phyloP scores from a whole-genome alignment of 2,329 filamentous ascomycete species.

The Pseudogymnoascus sp. region DNA sequence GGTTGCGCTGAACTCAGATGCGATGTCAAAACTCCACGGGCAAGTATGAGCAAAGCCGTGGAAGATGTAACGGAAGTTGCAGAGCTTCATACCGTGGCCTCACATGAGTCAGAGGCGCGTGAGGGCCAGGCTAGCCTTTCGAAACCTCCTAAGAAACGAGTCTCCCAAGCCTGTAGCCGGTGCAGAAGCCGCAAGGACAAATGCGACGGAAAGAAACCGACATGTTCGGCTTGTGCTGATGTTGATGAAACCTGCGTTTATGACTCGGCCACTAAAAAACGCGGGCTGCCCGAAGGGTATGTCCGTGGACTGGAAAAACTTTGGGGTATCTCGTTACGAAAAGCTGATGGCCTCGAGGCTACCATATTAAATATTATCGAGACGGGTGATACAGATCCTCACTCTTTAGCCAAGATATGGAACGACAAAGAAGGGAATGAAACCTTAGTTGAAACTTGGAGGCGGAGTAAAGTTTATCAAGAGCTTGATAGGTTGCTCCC shows the following conservation, averaged over 20 bases:
- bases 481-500: constrained; percentile 29
- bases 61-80: constrained; percentile 2
- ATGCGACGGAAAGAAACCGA: constrained; percentile 54
- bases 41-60: constrained; percentile 7
- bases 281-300: constrained; percentile 74
- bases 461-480: constrained; percentile 28
- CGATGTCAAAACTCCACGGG: constrained; percentile 1
- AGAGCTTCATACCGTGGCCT: not conserved
- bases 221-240: constrained; percentile 55
- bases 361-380: constrained; percentile 41
- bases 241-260: constrained; percentile 55
- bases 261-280: constrained; percentile 66
- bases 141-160: constrained; percentile 29
- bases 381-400: constrained; percentile 17
- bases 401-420: constrained; percentile 21
- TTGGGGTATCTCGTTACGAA: constrained; percentile 48
- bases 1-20: not conserved
- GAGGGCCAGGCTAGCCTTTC: not conserved
- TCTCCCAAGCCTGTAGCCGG: constrained; percentile 50
- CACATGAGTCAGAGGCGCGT: not conserved
- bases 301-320: constrained; percentile 64
- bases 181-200: constrained; percentile 52
- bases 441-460: constrained; percentile 29
- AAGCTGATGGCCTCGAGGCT: constrained; percentile 43
- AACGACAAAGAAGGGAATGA: constrained; percentile 34